phyloP scores from a whole-genome alignment of 129 eudicot genomes.

The Solidago caesia region DNA sequence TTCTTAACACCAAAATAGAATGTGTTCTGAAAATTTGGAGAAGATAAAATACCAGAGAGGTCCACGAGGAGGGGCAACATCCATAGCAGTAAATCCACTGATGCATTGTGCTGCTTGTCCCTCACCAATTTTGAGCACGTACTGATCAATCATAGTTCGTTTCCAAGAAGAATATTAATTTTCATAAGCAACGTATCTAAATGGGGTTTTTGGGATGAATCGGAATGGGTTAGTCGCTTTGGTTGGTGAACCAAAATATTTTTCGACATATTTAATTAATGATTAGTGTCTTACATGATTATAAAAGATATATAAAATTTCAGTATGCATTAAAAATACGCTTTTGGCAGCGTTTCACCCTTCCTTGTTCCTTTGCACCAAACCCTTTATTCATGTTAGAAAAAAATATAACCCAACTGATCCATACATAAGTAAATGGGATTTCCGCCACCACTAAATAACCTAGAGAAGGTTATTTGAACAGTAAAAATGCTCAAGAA shows the following conservation, averaged over 20 bases:
- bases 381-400: not conserved
- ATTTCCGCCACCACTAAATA: not conserved
- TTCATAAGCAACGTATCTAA: not conserved
- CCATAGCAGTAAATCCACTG: slow-evolving; percentile 88
- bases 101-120: slow-evolving; percentile 82
- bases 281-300: not conserved
- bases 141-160: slow-evolving; percentile 39
- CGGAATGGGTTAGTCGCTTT: not conserved
- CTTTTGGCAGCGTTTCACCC: not conserved
- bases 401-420: not conserved
- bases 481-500: not conserved
- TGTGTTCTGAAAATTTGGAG: not conserved
- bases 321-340: not conserved
- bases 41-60: slow-evolving; percentile 70
- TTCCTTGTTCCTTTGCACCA: not conserved
- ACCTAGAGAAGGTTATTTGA: not conserved
- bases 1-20: not conserved
- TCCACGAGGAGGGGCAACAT: slow-evolving; percentile 95
- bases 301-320: not conserved
- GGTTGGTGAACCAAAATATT: not conserved
- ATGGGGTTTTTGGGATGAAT: not conserved
- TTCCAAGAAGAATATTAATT: slow-evolving; percentile 9
- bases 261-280: not conserved
- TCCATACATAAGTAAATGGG: not conserved
- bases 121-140: slow-evolving; percentile 82